Conservation (phyloP, 805 yeast species). For the Ogataea nakhonphanomensis region DNA sequence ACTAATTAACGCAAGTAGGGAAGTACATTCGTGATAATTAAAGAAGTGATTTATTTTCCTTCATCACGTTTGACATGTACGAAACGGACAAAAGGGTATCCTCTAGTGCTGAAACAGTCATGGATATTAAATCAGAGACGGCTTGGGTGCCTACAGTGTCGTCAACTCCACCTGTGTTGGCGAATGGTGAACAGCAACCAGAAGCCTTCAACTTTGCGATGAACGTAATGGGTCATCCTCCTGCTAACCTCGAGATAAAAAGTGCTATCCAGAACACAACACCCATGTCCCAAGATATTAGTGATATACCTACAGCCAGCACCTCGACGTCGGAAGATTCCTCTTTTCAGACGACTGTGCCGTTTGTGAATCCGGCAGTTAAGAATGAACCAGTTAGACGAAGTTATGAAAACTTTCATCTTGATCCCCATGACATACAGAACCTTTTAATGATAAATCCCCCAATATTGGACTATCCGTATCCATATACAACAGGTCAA, state of each 20-base stretch:
- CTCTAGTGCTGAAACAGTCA: background rate
- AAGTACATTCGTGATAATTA: no score
- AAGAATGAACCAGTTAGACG: constrained; percentile 1
- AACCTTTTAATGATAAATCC: constrained; percentile 35
- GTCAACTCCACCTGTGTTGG: background rate
- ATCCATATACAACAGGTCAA: constrained; percentile 7
- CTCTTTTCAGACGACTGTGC: background rate
- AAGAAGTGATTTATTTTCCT: background rate
- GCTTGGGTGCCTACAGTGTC: background rate
- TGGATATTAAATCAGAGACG: constrained; percentile 1
- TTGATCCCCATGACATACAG: constrained; percentile 36
- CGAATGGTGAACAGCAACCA: background rate
- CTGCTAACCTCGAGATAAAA: background rate
- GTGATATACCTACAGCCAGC: background rate
- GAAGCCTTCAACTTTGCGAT: constrained; percentile 1
- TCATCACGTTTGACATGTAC: background rate
- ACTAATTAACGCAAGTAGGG: no score
- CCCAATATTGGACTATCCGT: constrained; percentile 32
- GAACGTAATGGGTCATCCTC: background rate
- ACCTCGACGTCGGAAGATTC: constrained; percentile 7
- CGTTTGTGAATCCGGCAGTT: background rate
- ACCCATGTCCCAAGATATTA: background rate
- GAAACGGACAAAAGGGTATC: background rate
- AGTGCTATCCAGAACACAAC: background rate
- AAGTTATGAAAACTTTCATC: constrained; percentile 28